Base-by-base conservation (phyloP, 495 filamentous ascomycete genomes). In the Xylaria flabelliformis region DNA sequence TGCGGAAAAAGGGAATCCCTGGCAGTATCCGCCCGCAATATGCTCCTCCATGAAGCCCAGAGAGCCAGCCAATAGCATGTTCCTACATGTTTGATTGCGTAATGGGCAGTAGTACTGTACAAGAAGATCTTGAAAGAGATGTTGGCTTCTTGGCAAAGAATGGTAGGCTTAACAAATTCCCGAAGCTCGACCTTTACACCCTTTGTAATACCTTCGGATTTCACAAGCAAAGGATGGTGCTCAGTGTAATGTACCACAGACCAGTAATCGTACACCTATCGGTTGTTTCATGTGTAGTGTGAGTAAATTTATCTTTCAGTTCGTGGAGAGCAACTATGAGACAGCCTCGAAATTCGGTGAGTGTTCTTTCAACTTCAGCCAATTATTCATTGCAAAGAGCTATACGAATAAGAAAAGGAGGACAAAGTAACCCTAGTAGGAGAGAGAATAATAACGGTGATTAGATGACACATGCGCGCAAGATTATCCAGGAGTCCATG, bases 21-120 rank as follows among this genome's bases (percentile, higher is more conserved):
- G 69, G 44, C 17, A 36, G 44, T 41, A 71, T 64, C 69, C 69
- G 69, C 69, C 17, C 69, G 36, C 69, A 64, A 64, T 71, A 36
- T 64, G 42, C 68, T 69, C 67, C 42, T 71, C 59, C 59, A 64
- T 44, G 21, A 64, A 29, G 44, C 48, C 46, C 4, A 56, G 69
- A 36, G 29, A 39, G 21, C 44, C 36, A 41, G 53, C 67, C 58
- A 50, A 70, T 70, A 21, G 56, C 41, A 42, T 44, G 42, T 62
- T 64, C 2, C 19, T 15, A 51, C 13, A n/a, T 53, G 41, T 50
- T 42, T 53, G 55, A 61, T 70, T 62, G 68, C 68, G 68, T 64
- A 70, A 62, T 62, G 15, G 36, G 63, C n/a, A n/a, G 64, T 36
- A 51, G 42, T 39, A 29, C 26, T 29, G 26, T 29, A 53, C 39